phyloP scores from a whole-genome alignment of 192 early-diverging fungal genomes.

The Mortierella hygrophila region DNA sequence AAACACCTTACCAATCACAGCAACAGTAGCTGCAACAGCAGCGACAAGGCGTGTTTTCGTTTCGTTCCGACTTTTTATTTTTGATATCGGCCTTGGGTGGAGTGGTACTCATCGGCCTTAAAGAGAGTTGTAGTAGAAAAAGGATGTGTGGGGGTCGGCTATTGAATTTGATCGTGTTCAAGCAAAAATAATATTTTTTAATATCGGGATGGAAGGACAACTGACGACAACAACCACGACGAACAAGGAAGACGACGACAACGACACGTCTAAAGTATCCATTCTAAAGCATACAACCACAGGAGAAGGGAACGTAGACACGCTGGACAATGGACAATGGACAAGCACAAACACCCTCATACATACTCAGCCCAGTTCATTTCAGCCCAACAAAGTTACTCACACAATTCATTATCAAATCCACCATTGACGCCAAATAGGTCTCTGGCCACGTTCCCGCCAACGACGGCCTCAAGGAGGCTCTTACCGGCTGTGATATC shows the following conservation, averaged over 20 bases:
- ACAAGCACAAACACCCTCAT: no score
- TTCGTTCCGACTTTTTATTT: not conserved
- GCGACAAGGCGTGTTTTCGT: not conserved
- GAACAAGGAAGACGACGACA: not conserved
- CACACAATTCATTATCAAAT: not conserved
- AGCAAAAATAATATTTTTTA: not conserved
- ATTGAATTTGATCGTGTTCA: slow-evolving; percentile 1
- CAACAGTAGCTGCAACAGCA: not conserved
- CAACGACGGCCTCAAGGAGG: slow-evolving; percentile 62
- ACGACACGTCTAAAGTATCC: not conserved
- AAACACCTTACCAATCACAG: not conserved
- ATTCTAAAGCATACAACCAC: no score
- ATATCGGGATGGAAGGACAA: not conserved
- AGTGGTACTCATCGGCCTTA: not conserved
- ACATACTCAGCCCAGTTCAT: no score
- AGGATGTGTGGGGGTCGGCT: not conserved
- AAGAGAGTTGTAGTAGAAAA: not conserved
- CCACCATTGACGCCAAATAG: slow-evolving; percentile 16
- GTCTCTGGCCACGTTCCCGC: slow-evolving; percentile 62
- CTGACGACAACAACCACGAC: not conserved
- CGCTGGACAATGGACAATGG: no score
- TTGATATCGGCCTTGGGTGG: not conserved
- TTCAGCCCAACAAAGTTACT: not conserved
- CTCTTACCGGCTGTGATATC: slow-evolving; percentile 63
- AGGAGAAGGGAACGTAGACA: no score